Base-by-base conservation (phyloP, 306 rosid genomes). In the Phaseolus lunatus region DNA sequence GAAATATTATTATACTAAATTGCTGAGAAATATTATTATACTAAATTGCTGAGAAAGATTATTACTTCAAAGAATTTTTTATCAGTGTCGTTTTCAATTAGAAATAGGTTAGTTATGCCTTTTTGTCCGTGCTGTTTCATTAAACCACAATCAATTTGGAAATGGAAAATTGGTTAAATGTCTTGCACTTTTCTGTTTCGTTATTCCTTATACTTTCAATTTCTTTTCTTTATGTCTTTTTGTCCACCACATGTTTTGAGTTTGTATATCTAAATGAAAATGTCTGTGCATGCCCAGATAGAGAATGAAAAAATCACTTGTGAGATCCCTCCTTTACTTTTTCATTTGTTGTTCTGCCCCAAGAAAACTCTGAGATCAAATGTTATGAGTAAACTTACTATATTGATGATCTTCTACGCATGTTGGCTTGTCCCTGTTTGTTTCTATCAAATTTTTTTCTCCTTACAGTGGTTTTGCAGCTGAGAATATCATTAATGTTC, bases 401-500 rank as follows among this genome's bases (percentile, higher is more conserved):
- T 68, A 78, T 81, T 63, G 67, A 61, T 44, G 67, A 76, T 67
- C 23, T n/a, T 82, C 50, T 82, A 45, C 45, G 78, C 49, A 45
- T 53, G 47, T 24, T 77, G 58, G 47, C 31, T 83, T 67, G 74
- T 61, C 64, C 77, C 49, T 59, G 43, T 67, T 59, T 59, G 43
- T 67, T 78, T 48, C 44, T 73, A 70, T 9, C 14, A 62, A 70
- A 26, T 72, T 48, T 66, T 61, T 59, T 13, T 61, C 67, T 59
- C 13, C 67, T 27, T 27, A 15, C 70, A 96, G 99, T 84, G 99
- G 99, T 48, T 89, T 9, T 66, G 91, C 94, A 37, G 79, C 93
- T 58, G 98, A 74, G 76, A 92, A 88, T 83, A 86, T 96, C 77
- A 73, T 78, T 72, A 96, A 89, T 87, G 91, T 96, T 77, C 91